Percentiles rank a stretch among this genome's conserved stretches.
These are phyloP conservation scores for Botrytis elliptica DNA, from an alignment of 2,329 filamentous ascomycete genomes.

Conservation along the genomic window DNA sequence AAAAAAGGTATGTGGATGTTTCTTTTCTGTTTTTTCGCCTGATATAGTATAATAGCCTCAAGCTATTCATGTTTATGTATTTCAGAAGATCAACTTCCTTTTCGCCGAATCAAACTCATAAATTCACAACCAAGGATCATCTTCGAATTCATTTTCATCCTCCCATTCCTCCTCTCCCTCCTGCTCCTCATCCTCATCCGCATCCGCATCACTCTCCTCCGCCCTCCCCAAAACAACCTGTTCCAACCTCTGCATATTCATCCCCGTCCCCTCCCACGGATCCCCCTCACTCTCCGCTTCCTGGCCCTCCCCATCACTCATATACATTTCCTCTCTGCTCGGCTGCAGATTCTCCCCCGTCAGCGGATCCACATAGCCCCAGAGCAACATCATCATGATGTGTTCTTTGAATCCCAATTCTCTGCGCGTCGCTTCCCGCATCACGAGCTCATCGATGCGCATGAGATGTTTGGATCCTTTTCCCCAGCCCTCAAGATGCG, in stretches of 20 bases:
- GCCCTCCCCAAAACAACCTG: neutral
- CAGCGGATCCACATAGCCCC: conserved; percentile 58
- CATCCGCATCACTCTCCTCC: neutral
- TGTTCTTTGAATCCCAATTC: conserved; percentile 53
- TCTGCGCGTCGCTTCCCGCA: conserved; percentile 54
- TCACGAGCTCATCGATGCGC: conserved; percentile 58
- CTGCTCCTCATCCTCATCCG: neutral
- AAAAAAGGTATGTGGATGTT: neutral
- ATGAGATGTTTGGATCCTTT: conserved; percentile 47
- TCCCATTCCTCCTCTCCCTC: neutral
- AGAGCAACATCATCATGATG: conserved; percentile 58
- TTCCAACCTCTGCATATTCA: conserved; percentile 11
- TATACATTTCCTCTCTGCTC: conserved; percentile 50
- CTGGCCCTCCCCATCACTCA: conserved; percentile 47
- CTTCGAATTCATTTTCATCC: neutral
- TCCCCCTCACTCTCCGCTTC: neutral
- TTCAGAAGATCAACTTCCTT: neutral
- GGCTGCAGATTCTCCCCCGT: conserved; percentile 53
- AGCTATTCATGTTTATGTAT: too few species aligned
- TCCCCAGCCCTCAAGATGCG: conserved; percentile 59
- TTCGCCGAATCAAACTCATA: too few species aligned
- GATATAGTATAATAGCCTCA: neutral
- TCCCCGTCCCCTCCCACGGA: conserved; percentile 17
- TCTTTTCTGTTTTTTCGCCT: neutral
- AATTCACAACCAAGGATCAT: neutral